Percentiles rank a stretch among this genome's conserved stretches.
Evolutionary conservation across 306 rosid species (phyloP).

Genomic region (Geum urbanum): DNA sequence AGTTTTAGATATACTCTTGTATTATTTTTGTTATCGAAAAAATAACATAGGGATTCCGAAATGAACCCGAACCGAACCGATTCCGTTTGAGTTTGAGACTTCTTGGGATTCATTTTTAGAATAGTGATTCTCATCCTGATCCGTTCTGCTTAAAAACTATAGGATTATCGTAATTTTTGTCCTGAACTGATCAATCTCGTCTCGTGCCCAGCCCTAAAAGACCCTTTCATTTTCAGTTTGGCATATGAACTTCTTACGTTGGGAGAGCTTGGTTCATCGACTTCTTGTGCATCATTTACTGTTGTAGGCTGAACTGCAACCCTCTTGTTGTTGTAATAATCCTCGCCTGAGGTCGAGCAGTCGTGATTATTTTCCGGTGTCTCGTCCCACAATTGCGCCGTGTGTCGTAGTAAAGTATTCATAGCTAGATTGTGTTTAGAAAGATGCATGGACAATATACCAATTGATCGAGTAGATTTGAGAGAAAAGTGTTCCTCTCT

Average conservation of each 20-base stretch:
- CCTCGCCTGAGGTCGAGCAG: background rate
- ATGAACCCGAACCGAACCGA: no score
- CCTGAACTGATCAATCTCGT: no score
- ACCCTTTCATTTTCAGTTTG: background rate
- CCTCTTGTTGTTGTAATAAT: background rate
- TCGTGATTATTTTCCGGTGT: background rate
- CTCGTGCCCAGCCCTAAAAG: no score
- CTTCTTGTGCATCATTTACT: background rate
- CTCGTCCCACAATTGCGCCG: conserved; percentile 4
- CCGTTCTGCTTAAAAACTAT: no score
- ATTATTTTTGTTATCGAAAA: no score
- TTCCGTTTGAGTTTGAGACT: no score
- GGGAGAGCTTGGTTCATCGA: background rate
- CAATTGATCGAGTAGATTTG: background rate
- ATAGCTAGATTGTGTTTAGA: background rate
- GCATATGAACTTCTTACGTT: background rate
- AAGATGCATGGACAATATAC: background rate
- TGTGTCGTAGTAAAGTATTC: background rate
- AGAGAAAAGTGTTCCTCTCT: background rate
- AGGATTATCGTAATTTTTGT: no score
- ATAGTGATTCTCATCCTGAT: no score
- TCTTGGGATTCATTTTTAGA: no score
- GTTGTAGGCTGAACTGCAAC: background rate
- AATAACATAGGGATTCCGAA: no score
- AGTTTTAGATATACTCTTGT: no score